These are phyloP conservation scores for Oryza rufipogon DNA, from an alignment of 176 grass and related monocot genomes.

Conservation along the genomic window DNA sequence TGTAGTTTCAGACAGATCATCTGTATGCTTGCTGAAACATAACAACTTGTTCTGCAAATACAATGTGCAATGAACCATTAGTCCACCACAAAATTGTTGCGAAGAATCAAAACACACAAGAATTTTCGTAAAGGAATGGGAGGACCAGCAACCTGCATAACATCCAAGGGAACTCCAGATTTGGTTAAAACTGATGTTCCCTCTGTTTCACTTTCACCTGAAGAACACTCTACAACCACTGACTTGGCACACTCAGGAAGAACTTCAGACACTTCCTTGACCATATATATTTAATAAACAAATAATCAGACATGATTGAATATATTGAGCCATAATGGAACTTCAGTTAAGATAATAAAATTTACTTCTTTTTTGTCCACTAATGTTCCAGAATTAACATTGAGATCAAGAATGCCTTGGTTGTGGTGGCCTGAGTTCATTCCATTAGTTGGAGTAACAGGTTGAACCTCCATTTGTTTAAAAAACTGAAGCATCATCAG, in stretches of 20 bases:
- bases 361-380: conserved; percentile 48
- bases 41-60: conserved; percentile 42
- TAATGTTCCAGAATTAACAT: conserved; percentile 29
- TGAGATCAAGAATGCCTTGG: conserved; percentile 2
- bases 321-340: background rate
- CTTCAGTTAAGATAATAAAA: conserved; percentile 32
- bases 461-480: conserved; percentile 31
- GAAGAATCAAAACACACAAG: conserved; percentile 10
- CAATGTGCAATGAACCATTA: conserved; percentile 24
- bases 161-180: conserved; percentile 37
- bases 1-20: conserved; percentile 10
- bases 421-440: conserved; percentile 36
- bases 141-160: conserved; percentile 32
- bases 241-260: conserved; percentile 33
- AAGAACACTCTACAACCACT: conserved; percentile 22
- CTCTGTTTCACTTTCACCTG: conserved; percentile 30
- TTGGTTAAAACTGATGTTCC: conserved; percentile 29
- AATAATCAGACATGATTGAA: conserved; percentile 39
- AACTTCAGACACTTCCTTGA: conserved; percentile 79
- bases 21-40: conserved; percentile 11
- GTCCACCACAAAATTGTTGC: conserved; percentile 27
- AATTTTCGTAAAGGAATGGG: background rate
- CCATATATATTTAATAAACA: conserved; percentile 49
- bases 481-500: background rate
- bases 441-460: conserved; percentile 19